These are phyloP conservation scores for Lactuca saligna DNA, from an alignment of 129 eudicot genomes.

Conservation along the genomic window DNA sequence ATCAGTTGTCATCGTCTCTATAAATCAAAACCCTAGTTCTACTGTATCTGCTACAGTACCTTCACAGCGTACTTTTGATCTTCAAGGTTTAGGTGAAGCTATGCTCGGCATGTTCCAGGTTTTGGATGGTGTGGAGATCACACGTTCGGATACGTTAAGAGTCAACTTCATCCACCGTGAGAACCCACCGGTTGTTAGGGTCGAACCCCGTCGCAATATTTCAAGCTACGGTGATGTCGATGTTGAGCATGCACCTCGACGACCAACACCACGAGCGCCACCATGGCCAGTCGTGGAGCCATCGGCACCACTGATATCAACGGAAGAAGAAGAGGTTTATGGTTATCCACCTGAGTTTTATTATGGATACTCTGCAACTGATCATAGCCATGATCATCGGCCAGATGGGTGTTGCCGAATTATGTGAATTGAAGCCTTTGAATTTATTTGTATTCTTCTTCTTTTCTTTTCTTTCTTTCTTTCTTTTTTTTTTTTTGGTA, in stretches of 20 bases:
- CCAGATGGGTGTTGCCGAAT: conserved; percentile 11
- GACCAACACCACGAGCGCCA: conserved; percentile 11
- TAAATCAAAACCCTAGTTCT: conserved; percentile 10
- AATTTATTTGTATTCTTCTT: not conserved
- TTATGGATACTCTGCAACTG: not conserved
- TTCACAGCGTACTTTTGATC: not conserved
- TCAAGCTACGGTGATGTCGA: not conserved
- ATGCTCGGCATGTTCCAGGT: not conserved
- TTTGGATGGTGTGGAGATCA: conserved; percentile 24
- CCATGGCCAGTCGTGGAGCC: conserved; percentile 17
- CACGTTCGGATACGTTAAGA: conserved; percentile 6
- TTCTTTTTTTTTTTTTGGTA: not conserved
- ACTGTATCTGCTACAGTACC: not conserved
- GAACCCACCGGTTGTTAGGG: not conserved
- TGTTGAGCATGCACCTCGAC: conserved; percentile 9
- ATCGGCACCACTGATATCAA: conserved; percentile 14
- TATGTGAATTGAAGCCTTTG: not conserved
- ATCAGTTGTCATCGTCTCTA: not conserved
- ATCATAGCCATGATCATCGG: not conserved
- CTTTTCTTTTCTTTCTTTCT: too few species aligned
- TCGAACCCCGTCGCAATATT: not conserved
- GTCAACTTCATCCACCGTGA: conserved; percentile 12
- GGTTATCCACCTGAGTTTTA: conserved; percentile 18
- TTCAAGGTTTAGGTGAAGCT: not conserved
- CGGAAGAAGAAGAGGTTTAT: conserved; percentile 6